These are phyloP conservation scores for Pleurotus tuber-regium DNA, from an alignment of 768 basidiomycete species.

Conservation along the genomic window DNA sequence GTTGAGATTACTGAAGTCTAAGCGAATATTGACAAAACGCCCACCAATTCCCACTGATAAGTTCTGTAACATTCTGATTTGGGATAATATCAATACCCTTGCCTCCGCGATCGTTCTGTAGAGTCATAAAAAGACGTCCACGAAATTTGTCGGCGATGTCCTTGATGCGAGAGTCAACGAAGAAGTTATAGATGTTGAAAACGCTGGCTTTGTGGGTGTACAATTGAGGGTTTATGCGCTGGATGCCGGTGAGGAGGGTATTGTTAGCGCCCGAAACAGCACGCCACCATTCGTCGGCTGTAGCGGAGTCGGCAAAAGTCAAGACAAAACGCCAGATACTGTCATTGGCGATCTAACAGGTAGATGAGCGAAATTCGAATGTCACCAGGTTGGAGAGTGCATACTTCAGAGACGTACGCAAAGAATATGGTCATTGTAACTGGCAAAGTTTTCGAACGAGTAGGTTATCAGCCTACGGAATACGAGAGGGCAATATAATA, in stretches of 20 bases:
- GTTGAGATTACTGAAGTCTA: background rate
- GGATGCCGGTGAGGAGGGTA: background rate
- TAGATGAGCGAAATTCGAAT: background rate
- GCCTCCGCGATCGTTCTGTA: background rate
- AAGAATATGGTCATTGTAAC: too few species aligned
- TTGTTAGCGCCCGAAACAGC: background rate
- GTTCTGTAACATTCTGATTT: background rate
- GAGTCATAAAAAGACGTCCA: background rate
- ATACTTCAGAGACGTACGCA: too few species aligned
- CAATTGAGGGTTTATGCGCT: background rate
- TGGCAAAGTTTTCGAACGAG: too few species aligned
- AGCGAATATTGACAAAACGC: background rate
- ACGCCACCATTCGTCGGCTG: background rate
- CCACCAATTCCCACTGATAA: background rate
- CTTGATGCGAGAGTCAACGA: background rate
- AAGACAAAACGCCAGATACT: background rate
- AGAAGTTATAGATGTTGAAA: background rate
- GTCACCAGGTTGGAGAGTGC: too few species aligned
- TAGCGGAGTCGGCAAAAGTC: background rate
- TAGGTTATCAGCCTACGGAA: too few species aligned
- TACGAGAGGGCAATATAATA: too few species aligned
- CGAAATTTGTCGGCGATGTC: background rate
- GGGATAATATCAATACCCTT: background rate
- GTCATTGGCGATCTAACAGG: background rate
- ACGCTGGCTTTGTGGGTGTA: background rate